phyloP scores from a whole-genome alignment of 306 rosid genomes.

The Astragalus membranaceus region DNA sequence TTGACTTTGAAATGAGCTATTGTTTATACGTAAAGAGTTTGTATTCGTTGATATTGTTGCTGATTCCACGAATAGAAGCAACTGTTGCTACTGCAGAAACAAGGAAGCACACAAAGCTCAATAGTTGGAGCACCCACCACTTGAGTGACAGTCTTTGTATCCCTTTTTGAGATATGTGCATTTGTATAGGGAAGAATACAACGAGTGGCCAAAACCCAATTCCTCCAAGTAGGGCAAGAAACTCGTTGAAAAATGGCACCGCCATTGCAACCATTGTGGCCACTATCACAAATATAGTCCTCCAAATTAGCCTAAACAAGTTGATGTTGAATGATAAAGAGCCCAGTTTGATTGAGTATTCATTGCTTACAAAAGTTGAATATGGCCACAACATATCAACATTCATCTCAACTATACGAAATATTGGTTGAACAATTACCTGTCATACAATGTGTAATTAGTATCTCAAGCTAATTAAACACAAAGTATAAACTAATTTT shows the following conservation, averaged over 20 bases:
- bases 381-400: constrained; percentile 40
- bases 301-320: constrained; percentile 45
- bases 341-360: constrained; percentile 1
- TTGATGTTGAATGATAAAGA: constrained; percentile 16
- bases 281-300: constrained; percentile 35
- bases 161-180: constrained; percentile 43
- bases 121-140: constrained; percentile 42
- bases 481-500: too few relatives aligned
- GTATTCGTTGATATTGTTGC: constrained; percentile 31
- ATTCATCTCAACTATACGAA: constrained; percentile 35
- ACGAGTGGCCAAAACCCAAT: constrained; percentile 57
- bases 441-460: background rate
- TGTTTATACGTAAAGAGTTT: constrained; percentile 41
- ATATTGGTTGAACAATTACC: constrained; percentile 52
- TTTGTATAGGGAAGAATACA: constrained; percentile 52
- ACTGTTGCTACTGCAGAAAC: constrained; percentile 29
- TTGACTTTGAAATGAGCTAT: background rate
- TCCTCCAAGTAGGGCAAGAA: constrained; percentile 58
- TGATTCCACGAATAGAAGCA: constrained; percentile 40
- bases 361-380: constrained; percentile 37
- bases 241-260: constrained; percentile 53
- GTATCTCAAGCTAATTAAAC: background rate
- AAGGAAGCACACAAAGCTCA: constrained; percentile 38
- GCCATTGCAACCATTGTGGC: constrained; percentile 34
- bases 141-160: constrained; percentile 17